Conservation (phyloP, 2,329 filamentous ascomycete genomes). For the Didymosphaeria variabile region DNA sequence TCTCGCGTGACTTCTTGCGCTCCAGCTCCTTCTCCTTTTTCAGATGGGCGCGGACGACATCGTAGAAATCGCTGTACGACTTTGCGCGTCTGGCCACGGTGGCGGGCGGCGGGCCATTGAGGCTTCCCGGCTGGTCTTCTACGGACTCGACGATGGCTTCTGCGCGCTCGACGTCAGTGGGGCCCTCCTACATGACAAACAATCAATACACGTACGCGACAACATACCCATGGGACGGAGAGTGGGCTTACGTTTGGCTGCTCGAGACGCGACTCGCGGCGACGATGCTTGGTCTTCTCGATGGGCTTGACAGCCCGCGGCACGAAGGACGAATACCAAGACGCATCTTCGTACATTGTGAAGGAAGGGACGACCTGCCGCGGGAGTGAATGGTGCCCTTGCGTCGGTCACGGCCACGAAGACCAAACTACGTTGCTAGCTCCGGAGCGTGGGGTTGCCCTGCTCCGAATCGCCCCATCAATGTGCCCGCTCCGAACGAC, state of each 20-base stretch:
- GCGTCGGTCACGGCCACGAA: background rate
- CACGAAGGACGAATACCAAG: constrained; percentile 79
- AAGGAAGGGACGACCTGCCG: background rate
- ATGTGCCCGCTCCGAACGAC: constrained; percentile 17
- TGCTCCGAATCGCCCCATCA: constrained; percentile 7
- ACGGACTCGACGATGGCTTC: constrained; percentile 66
- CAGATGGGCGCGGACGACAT: constrained; percentile 66
- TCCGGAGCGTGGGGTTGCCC: constrained; percentile 20
- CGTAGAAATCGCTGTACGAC: constrained; percentile 82
- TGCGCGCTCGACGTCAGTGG: constrained; percentile 62
- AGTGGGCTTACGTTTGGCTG: constrained; percentile 58
- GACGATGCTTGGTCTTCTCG: constrained; percentile 64
- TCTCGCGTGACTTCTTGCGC: constrained; percentile 50
- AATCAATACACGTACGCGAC: constrained; percentile 53
- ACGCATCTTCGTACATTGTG: constrained; percentile 77
- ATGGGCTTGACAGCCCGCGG: constrained; percentile 66
- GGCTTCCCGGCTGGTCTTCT: constrained; percentile 63
- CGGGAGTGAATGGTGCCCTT: constrained; percentile 13
- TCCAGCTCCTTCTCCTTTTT: constrained; percentile 58
- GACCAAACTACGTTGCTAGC: constrained; percentile 3
- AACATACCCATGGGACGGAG: constrained; percentile 45
- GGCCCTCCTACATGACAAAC: constrained; percentile 60
- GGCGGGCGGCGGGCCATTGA: constrained; percentile 71
- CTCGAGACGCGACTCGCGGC: constrained; percentile 73
- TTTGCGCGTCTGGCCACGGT: constrained; percentile 72